Base-by-base conservation (phyloP, 2,329 filamentous ascomycete species). In the Parastagonospora avenae region DNA sequence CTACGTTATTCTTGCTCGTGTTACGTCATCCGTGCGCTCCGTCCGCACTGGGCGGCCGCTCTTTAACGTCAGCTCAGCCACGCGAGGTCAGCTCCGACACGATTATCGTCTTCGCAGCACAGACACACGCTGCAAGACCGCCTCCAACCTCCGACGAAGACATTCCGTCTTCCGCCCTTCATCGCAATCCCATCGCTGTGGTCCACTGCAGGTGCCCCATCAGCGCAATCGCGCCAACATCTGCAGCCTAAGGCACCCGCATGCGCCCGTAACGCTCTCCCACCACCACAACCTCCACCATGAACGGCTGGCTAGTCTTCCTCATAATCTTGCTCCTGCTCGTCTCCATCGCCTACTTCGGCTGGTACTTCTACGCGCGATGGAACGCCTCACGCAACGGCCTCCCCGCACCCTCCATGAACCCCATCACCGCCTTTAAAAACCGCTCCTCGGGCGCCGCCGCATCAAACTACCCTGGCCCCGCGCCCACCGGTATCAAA, bases 261-360 rank as follows among this genome's bases (percentile, higher is more conserved):
- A 55, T 55, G 50, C 47, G 42, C 46, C 47, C 39, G 28, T 54
- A 52, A 38, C 16, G 14, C 30, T 15, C 7, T 38, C 33, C 6
- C 31, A 16, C 35, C 15, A 40, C 46, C 33, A 56, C 62, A 68
- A 51, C 31, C 49, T 49, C 30, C 62, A 70, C 44, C 49, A 73
- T 74, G 68, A 72, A 72, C 67, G 71, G 69, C 62, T 62, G 67
- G 59, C 38, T 82, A 59, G 86, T 87, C 68, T 82, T 87, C 57
- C 85, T 92, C 76, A 82, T 92, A 72, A 85, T 95, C 69, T 81
- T 91, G 67, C 73, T 93, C 67, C 64, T 91, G 60, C 76, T 91
- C 62, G 44, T 60, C 50, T 69, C 89, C 62, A 30, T 89, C 66
- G 71, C 90, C 64, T 85, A 77, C 50, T 74, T 82, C 48, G 86